phyloP scores from a whole-genome alignment of 768 basidiomycete genomes.

The Erythrobasidium yunnanense region DNA sequence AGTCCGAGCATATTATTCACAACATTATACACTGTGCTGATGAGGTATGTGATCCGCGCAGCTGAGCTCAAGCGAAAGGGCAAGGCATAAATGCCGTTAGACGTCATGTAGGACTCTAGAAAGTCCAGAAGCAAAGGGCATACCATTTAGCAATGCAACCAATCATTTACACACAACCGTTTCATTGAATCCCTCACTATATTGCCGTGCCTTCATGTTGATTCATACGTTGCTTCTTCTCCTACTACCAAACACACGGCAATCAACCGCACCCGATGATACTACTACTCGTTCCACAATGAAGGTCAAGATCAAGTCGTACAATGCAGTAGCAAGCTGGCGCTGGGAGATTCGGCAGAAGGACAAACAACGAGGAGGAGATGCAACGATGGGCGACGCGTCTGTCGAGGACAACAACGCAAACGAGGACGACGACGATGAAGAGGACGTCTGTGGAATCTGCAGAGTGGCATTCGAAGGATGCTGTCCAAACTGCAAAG shows the following conservation, averaged over 20 bases:
- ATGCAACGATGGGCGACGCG: background rate
- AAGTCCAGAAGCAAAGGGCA: background rate
- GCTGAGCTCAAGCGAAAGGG: conserved; percentile 17
- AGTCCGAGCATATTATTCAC: background rate
- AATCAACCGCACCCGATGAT: too few species aligned
- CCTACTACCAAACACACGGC: background rate
- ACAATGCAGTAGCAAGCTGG: conserved; percentile 84
- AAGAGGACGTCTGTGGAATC: conserved; percentile 68
- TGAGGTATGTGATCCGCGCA: background rate
- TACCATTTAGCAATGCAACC: background rate
- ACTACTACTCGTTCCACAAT: conserved; percentile 46
- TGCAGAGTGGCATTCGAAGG: conserved; percentile 86
- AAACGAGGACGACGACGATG: conserved; percentile 43
- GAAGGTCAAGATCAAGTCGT: conserved; percentile 73
- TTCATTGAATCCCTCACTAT: background rate
- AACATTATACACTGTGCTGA: background rate
- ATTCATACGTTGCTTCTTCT: background rate
- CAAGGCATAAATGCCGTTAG: conserved; percentile 13
- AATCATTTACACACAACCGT: background rate
- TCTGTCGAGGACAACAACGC: conserved; percentile 1
- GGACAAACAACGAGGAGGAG: conserved; percentile 33
- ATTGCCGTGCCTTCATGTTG: background rate
- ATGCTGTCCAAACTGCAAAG: conserved; percentile 88
- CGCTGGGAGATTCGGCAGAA: conserved; percentile 65
- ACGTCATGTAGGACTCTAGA: background rate